Conservation (phyloP, 2,329 filamentous ascomycete species). For the Simplicillium sp. region DNA sequence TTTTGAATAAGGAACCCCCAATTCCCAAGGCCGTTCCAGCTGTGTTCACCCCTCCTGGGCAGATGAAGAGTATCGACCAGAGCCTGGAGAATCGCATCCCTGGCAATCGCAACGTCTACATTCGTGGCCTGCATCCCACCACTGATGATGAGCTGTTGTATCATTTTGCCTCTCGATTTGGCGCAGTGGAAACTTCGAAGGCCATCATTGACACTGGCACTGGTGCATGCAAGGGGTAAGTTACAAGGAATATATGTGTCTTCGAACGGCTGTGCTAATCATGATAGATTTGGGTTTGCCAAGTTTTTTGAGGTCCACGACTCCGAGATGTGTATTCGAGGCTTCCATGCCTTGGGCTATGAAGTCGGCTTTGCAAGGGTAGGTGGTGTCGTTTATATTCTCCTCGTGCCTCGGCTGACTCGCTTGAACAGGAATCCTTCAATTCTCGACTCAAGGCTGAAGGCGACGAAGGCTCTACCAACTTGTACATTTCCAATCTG, state of each 20-base stretch:
- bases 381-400: constrained; percentile 19
- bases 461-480: constrained; percentile 81
- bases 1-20: constrained; percentile 66
- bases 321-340: constrained; percentile 92
- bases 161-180: constrained; percentile 77
- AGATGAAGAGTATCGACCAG: constrained; percentile 83
- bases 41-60: constrained; percentile 74
- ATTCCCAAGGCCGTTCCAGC: constrained; percentile 87
- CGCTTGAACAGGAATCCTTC: constrained; percentile 69
- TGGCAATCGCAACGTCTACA: constrained; percentile 96
- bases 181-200: constrained; percentile 91
- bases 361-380: constrained; percentile 96
- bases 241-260: too few relatives aligned
- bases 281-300: constrained; percentile 82
- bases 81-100: constrained; percentile 85
- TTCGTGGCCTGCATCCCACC: constrained; percentile 88
- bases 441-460: constrained; percentile 97
- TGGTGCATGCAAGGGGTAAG: constrained; percentile 90
- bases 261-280: constrained; percentile 21
- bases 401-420: constrained; percentile 1
- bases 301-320: constrained; percentile 84
- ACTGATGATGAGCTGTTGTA: constrained; percentile 87
- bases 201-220: constrained; percentile 95
- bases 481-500: constrained; percentile 95
- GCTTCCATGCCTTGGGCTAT: constrained; percentile 88